phyloP scores from a whole-genome alignment of 768 basidiomycete genomes.

The Tephrocybe sp. region DNA sequence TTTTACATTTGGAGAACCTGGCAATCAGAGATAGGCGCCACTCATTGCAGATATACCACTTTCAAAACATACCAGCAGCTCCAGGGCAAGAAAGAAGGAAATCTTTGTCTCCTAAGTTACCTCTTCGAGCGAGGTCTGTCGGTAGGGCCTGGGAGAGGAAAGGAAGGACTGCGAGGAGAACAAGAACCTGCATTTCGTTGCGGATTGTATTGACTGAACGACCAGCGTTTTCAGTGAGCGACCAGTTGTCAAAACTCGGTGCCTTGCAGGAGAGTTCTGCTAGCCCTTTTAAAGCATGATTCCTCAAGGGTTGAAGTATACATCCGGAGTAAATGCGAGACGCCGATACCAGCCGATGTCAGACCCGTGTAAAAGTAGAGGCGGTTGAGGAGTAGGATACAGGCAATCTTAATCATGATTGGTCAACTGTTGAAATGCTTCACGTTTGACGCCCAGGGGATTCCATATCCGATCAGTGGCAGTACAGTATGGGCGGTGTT shows the following conservation, averaged over 20 bases:
- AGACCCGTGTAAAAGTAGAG: no score
- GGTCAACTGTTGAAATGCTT: no score
- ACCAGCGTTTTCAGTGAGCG: slow-evolving; percentile 8
- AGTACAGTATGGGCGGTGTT: no score
- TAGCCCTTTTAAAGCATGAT: neutral
- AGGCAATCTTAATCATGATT: neutral
- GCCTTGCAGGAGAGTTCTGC: neutral
- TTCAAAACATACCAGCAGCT: slow-evolving; percentile 2
- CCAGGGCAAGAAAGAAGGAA: slow-evolving; percentile 13
- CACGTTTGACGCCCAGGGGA: no score
- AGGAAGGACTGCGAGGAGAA: slow-evolving; percentile 3
- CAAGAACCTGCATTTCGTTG: neutral
- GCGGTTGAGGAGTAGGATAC: neutral
- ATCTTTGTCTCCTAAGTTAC: neutral
- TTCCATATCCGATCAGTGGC: no score
- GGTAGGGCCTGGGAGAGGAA: slow-evolving; percentile 8
- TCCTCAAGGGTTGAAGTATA: no score
- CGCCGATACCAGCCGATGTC: neutral
- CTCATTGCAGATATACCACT: neutral
- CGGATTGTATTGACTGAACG: slow-evolving; percentile 1
- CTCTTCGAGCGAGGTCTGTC: neutral
- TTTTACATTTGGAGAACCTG: slow-evolving; percentile 10
- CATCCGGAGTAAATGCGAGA: neutral
- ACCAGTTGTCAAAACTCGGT: slow-evolving; percentile 12
- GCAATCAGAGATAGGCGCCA: neutral